Base-by-base conservation (phyloP, 1,284 basidiomycete species). In the Tremellales sp. region DNA sequence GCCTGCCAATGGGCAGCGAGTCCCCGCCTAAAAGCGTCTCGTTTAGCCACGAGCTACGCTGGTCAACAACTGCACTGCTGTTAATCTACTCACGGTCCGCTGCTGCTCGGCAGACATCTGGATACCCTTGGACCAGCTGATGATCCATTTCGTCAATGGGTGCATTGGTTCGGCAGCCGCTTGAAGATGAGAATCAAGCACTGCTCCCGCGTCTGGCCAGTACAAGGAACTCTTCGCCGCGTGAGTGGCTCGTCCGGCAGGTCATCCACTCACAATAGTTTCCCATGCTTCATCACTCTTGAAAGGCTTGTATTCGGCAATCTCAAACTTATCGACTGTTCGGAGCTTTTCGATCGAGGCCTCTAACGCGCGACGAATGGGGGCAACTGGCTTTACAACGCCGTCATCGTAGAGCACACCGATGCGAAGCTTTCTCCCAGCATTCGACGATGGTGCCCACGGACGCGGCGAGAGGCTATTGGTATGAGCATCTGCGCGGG, bases 331-430 rank as follows among this genome's bases (percentile, higher is more conserved):
- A 18, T 47, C 54, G 9, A 33, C 29, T 10, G 48, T 37, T 9
- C 38, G 18, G 6, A 72, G 55, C 3, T 47, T 40, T 19, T 47
- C 33, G 6, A 61, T 40, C 4, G 60, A 44, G 16, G 45, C 35
- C 4, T 63, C 57, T 36, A 73, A 49, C 3, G 61, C 69, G 1
- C 68, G 49, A 12, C 52, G 47, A 37, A 69, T 60, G 0, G 70
- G 68, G 10, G 66, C 57, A 6, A 54, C 57, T 1, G 68, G 66
- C 24, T 48, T 54, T 24, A 67, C 54, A 3, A 60, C 31, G 1
- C 64, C 62, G 48, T 73, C 69, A 19, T 68, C 50, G 47, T 61
- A 53, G 54, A 70, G 64, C 27, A 68, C 54, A 16, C 54, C 60
- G 35, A 41, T 24, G 36, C 40, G 40, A 12, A 47, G 8, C 8